Evolutionary conservation across 345 rosid species (phyloP).

Genomic region (Sisymbrium altissimum): DNA sequence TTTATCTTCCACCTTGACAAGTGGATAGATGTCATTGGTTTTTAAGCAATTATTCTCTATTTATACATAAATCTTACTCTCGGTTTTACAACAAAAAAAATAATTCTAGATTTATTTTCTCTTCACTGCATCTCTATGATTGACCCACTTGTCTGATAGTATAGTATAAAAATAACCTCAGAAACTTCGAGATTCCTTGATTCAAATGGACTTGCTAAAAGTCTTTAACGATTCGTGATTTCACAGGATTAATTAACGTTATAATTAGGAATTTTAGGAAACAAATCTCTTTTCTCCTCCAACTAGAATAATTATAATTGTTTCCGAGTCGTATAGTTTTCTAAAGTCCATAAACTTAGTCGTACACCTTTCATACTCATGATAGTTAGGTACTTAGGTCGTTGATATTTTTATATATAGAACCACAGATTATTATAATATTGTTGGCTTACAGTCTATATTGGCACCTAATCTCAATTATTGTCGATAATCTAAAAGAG

Average conservation of each 20-base stretch:
- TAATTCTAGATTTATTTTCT: neutral
- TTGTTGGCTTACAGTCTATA: neutral
- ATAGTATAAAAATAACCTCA: neutral
- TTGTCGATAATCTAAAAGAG: neutral
- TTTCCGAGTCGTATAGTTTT: neutral
- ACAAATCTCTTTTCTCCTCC: neutral
- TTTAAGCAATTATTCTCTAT: neutral
- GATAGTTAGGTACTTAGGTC: conserved; percentile 19
- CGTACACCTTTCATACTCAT: conserved; percentile 1
- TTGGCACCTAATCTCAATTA: conserved; percentile 22
- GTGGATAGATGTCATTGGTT: neutral
- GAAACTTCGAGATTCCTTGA: neutral
- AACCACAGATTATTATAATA: neutral
- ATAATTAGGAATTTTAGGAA: neutral
- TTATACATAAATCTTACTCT: neutral
- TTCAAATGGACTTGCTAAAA: neutral
- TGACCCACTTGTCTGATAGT: neutral
- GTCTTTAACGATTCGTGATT: neutral
- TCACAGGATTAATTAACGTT: neutral
- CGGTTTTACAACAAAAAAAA: neutral
- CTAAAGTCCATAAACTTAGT: neutral
- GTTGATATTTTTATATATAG: neutral
- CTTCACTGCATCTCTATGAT: neutral
- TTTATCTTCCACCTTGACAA: conserved; percentile 18
- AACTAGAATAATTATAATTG: neutral